Evolutionary conservation across 78 protist genomes (phyloP).

Genomic region (slime mould (Dictyostelium discoideum)): dicty_2.7 NC_007088.5:5236501-5237000

Average conservation of each 20-base stretch:
- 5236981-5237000: slow-evolving; percentile 53
- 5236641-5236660: slow-evolving; percentile 16
- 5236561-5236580: slow-evolving; percentile 9
- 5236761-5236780: background rate
- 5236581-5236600: slow-evolving; percentile 34
- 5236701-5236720: background rate
- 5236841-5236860: slow-evolving; percentile 62
- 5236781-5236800: slow-evolving; percentile 49
- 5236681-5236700: slow-evolving; percentile 37
- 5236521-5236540: slow-evolving; percentile 55
- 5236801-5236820: slow-evolving; percentile 52
- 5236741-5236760: background rate
- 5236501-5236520: slow-evolving; percentile 39
- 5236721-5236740: background rate
- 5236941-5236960: slow-evolving; percentile 35
- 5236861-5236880: slow-evolving; percentile 41
- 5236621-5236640: slow-evolving; percentile 32
- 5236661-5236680: background rate
- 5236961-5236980: slow-evolving; percentile 54
- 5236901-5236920: background rate
- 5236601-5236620: slow-evolving; percentile 60
- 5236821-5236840: slow-evolving; percentile 6
- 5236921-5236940: background rate
- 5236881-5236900: background rate
- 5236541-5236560: slow-evolving; percentile 6